These are phyloP conservation scores for Hortaea sp. DNA, from an alignment of 2,329 filamentous ascomycete species.

Conservation along the genomic window DNA sequence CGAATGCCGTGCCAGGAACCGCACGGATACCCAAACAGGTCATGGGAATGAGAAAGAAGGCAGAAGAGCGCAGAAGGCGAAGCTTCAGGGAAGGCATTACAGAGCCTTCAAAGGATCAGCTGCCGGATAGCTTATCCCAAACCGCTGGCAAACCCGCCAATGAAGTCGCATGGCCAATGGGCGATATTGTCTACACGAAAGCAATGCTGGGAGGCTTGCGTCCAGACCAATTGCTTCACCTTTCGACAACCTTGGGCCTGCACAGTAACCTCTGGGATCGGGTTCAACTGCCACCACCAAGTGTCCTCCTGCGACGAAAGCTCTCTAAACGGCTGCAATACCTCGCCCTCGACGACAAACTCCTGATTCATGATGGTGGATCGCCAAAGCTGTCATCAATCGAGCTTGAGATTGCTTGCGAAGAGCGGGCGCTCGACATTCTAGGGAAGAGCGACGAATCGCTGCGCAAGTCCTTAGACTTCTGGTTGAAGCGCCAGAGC, in stretches of 20 bases:
- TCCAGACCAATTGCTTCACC: slow-evolving; percentile 31
- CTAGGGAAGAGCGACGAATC: slow-evolving; percentile 16
- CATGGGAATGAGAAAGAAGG: slow-evolving; percentile 43
- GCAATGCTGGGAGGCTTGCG: slow-evolving; percentile 16
- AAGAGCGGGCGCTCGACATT: slow-evolving; percentile 26
- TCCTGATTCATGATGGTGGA: slow-evolving; percentile 57
- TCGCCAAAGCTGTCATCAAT: slow-evolving; percentile 41
- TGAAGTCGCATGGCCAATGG: slow-evolving; percentile 24
- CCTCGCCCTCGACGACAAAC: slow-evolving; percentile 58
- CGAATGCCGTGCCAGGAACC: slow-evolving; percentile 64
- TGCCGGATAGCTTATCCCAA: slow-evolving; percentile 12
- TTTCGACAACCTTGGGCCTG: slow-evolving; percentile 30
- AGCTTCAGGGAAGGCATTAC: slow-evolving; percentile 55
- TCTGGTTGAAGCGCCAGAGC: slow-evolving; percentile 32
- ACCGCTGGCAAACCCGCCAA: slow-evolving; percentile 17
- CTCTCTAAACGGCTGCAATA: slow-evolving; percentile 50
- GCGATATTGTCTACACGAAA: not conserved
- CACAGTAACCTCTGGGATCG: slow-evolving; percentile 33
- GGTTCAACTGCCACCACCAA: slow-evolving; percentile 38
- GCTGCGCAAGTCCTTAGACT: slow-evolving; percentile 22
- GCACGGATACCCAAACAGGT: slow-evolving; percentile 76
- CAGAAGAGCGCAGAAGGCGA: slow-evolving; percentile 42
- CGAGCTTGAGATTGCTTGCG: slow-evolving; percentile 28
- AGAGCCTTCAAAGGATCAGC: slow-evolving; percentile 51
- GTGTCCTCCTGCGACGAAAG: slow-evolving; percentile 43